Conservation (phyloP, 352 stramenopile genomes). For the Phytophthora podocarpi region DNA sequence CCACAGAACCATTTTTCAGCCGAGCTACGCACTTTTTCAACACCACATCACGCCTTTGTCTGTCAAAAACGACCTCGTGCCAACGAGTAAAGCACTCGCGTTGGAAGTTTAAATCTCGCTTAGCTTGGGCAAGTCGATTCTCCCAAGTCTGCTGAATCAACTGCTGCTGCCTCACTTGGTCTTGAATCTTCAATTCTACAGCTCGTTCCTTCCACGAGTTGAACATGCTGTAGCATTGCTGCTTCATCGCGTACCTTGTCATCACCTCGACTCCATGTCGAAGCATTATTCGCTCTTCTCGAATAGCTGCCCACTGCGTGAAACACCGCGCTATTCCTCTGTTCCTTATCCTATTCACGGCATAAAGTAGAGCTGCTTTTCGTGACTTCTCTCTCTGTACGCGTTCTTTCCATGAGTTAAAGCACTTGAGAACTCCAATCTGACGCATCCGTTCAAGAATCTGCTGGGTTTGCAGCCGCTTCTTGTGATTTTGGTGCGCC, state of each 20-base stretch:
- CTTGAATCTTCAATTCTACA: conserved; percentile 4
- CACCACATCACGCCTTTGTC: background rate
- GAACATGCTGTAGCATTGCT: conserved; percentile 12
- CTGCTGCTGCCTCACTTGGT: conserved; percentile 17
- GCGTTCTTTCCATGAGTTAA: conserved; percentile 58
- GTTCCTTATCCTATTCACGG: conserved; percentile 41
- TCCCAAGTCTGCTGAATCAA: conserved; percentile 37
- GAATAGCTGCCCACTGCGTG: conserved; percentile 35
- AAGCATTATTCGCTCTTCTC: background rate
- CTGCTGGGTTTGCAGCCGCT: conserved; percentile 10
- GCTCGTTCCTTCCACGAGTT: conserved; percentile 24
- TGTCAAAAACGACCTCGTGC: conserved; percentile 12
- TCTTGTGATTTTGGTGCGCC: conserved; percentile 2
- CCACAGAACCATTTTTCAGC: conserved; percentile 27
- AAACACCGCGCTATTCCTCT: conserved; percentile 39
- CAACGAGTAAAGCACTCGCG: conserved; percentile 34
- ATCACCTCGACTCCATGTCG: conserved; percentile 15
- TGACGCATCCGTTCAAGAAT: conserved; percentile 43
- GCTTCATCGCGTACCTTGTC: conserved; percentile 15
- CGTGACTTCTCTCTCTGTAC: conserved; percentile 8
- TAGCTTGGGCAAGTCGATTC: conserved; percentile 22
- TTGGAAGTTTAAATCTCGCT: conserved; percentile 28
- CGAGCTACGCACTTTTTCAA: conserved; percentile 28
- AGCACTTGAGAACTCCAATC: conserved; percentile 42
- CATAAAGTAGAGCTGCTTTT: conserved; percentile 29